phyloP scores from a whole-genome alignment of 768 basidiomycete species.

The Favolaschia claudopus region DNA sequence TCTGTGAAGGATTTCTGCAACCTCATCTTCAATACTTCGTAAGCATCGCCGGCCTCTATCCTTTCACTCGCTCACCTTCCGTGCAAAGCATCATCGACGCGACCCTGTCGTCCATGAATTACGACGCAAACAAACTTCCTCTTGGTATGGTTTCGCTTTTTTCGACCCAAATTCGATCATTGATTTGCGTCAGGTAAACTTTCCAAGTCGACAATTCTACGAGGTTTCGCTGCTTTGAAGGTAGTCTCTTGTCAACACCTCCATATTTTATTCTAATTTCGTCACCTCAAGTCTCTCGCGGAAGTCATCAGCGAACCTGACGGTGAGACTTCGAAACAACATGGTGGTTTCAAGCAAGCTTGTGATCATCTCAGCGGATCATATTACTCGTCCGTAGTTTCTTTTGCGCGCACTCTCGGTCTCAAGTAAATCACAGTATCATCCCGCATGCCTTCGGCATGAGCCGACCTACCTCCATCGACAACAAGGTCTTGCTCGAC shows the following conservation, averaged over 20 bases:
- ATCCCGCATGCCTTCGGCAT: conserved; percentile 72
- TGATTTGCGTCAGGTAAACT: conserved; percentile 53
- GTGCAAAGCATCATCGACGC: conserved; percentile 57
- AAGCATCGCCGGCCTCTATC: not conserved
- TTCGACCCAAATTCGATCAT: not conserved
- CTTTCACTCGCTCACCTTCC: not conserved
- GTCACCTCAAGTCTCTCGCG: conserved; percentile 45
- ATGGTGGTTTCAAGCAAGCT: conserved; percentile 47
- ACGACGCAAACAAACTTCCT: conserved; percentile 70
- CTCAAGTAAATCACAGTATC: conserved; percentile 43
- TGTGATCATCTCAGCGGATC: conserved; percentile 55
- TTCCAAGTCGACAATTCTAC: conserved; percentile 65
- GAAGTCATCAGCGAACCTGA: conserved; percentile 60
- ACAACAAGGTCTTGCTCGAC: conserved; percentile 46
- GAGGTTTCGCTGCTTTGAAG: conserved; percentile 66
- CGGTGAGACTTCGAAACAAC: conserved; percentile 43
- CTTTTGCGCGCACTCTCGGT: not conserved
- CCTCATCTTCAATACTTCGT: conserved; percentile 62
- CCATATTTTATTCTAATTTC: conserved; percentile 13
- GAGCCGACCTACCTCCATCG: conserved; percentile 53
- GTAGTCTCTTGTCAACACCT: conserved; percentile 32
- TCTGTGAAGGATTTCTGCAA: conserved; percentile 49
- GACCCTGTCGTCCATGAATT: conserved; percentile 67
- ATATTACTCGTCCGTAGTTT: conserved; percentile 62
- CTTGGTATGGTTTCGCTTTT: conserved; percentile 46